Conservation (phyloP, 1,284 basidiomycete genomes). For the Phylloboletellus chloephorus region DNA sequence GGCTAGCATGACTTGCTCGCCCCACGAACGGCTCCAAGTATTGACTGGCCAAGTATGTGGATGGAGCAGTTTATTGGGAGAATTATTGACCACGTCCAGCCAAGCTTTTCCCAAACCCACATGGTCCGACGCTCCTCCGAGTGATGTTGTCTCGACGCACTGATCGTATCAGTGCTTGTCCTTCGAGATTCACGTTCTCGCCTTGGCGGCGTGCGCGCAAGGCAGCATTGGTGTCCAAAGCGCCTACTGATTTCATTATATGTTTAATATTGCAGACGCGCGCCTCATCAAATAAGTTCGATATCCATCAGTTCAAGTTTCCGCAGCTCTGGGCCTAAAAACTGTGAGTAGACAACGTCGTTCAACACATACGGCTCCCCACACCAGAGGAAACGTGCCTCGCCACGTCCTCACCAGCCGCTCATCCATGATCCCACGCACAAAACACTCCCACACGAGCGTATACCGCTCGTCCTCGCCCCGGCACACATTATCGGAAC, state of each 20-base stretch:
- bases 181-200: too few species aligned
- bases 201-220: too few species aligned
- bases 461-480: slow-evolving; percentile 5
- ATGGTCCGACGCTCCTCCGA: not conserved
- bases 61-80: slow-evolving; percentile 8
- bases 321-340: not conserved
- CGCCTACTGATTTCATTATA: too few species aligned
- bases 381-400: not conserved
- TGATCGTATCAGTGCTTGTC: too few species aligned
- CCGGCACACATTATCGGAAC: slow-evolving; percentile 8
- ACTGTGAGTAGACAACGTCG: not conserved
- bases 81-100: slow-evolving; percentile 8
- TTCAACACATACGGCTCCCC: slow-evolving; percentile 3
- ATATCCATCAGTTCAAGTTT: slow-evolving; percentile 1
- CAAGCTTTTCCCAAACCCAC: slow-evolving; percentile 4
- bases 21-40: not conserved
- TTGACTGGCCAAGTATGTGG: not conserved
- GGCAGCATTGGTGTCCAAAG: too few species aligned
- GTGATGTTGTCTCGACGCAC: too few species aligned
- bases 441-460: slow-evolving; percentile 8
- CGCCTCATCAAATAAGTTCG: not conserved
- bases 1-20: not conserved
- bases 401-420: slow-evolving; percentile 7
- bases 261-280: too few species aligned
- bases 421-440: slow-evolving; percentile 8